Conservation (phyloP, 2,329 filamentous ascomycete genomes). For the Fusarium nematophilum region DNA sequence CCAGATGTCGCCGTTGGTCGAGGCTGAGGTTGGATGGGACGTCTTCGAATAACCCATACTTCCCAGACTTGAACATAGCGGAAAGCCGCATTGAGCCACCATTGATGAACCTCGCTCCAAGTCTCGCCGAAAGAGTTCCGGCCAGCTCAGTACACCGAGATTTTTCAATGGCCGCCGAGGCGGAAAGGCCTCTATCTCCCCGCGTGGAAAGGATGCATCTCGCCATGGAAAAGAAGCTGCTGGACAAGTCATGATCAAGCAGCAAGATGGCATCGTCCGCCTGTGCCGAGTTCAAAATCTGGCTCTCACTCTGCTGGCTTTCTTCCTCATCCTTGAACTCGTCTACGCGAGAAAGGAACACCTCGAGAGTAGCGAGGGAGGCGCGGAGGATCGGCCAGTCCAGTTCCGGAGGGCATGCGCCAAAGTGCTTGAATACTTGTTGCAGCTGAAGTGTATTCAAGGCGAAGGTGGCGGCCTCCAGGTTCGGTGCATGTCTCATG, state of each 20-base stretch:
- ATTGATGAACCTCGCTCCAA: constrained; percentile 59
- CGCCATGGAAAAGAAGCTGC: constrained; percentile 60
- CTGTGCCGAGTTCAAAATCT: constrained; percentile 53
- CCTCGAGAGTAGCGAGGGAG: constrained; percentile 59
- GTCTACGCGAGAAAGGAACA: constrained; percentile 59
- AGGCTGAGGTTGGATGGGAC: constrained; percentile 53
- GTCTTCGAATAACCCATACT: constrained; percentile 62
- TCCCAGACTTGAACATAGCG: constrained; percentile 59
- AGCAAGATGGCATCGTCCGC: constrained; percentile 60
- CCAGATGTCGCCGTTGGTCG: constrained; percentile 57
- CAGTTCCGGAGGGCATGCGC: constrained; percentile 54
- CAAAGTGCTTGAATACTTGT: constrained; percentile 62
- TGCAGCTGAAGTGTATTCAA: constrained; percentile 63
- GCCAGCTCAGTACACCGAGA: constrained; percentile 56
- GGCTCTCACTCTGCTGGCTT: constrained; percentile 53
- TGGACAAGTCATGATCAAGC: constrained; percentile 62
- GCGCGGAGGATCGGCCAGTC: constrained; percentile 61
- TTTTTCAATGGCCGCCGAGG: constrained; percentile 35
- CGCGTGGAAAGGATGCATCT: constrained; percentile 50
- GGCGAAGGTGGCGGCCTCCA: constrained; percentile 61
- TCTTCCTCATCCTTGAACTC: constrained; percentile 53
- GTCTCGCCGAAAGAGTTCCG: constrained; percentile 57
- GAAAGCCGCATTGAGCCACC: constrained; percentile 57
- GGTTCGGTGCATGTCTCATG: constrained; percentile 57
- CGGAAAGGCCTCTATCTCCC: constrained; percentile 19